Evolutionary conservation across 306 rosid species (phyloP).

Genomic region (Quercus suber): DNA sequence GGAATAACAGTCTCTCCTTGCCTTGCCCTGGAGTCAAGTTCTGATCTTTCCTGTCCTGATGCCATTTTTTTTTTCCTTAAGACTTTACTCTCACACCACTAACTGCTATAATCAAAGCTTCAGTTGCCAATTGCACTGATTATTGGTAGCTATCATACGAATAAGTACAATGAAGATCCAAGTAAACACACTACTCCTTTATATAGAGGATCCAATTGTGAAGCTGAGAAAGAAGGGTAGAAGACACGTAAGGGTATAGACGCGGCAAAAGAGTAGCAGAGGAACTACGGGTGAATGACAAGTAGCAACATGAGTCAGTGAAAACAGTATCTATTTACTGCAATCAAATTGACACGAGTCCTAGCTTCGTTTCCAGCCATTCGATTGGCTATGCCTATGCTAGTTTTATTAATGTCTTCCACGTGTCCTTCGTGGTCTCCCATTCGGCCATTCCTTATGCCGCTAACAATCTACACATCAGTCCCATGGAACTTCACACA

Average conservation of each 20-base stretch:
- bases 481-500: no score
- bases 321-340: background rate
- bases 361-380: background rate
- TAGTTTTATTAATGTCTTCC: background rate
- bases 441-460: background rate
- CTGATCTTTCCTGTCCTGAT: slow-evolving; percentile 38
- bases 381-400: background rate
- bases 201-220: background rate
- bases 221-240: background rate
- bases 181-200: background rate
- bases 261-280: slow-evolving; percentile 12
- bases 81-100: background rate
- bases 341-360: slow-evolving; percentile 5
- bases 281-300: background rate
- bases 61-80: slow-evolving; percentile 37
- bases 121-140: no score
- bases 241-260: slow-evolving; percentile 16
- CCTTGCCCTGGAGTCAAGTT: slow-evolving; percentile 60
- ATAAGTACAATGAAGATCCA: background rate
- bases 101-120: no score
- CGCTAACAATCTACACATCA: no score
- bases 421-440: background rate
- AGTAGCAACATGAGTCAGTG: background rate
- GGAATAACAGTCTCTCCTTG: slow-evolving; percentile 73
- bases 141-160: no score